phyloP scores from a whole-genome alignment of 441 rosid genomes.

The Gossypium trilobum region DNA sequence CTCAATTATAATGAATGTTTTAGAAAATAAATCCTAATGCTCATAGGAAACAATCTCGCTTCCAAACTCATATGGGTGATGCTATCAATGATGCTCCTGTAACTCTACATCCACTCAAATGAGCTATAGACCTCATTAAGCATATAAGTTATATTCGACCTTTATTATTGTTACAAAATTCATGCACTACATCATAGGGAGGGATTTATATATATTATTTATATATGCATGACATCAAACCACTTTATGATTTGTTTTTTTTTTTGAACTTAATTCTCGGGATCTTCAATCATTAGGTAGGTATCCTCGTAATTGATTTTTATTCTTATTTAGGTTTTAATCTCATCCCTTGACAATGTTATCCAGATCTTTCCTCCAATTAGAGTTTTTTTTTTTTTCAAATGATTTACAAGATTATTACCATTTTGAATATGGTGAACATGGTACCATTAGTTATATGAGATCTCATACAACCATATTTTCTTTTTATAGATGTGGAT shows the following conservation, averaged over 20 bases:
- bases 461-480: neutral
- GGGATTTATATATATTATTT: too few species aligned
- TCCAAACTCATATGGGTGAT: neutral
- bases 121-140: neutral
- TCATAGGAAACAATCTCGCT: neutral
- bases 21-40: neutral
- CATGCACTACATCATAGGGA: neutral
- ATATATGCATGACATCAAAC: too few species aligned
- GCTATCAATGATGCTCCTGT: neutral
- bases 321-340: too few species aligned
- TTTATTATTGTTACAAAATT: neutral
- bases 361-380: neutral
- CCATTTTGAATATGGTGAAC: too few species aligned
- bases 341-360: too few species aligned
- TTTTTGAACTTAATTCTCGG: too few species aligned
- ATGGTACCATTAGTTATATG: neutral
- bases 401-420: neutral
- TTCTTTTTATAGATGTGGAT: too few species aligned
- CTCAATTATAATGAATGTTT: neutral
- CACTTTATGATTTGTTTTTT: too few species aligned
- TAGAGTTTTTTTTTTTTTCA: too few species aligned
- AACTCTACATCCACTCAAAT: neutral
- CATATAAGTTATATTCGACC: neutral
- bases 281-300: too few species aligned
- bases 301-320: neutral